phyloP scores from a whole-genome alignment of 2,329 filamentous ascomycete species.

The Rhynchosporium secalis region DNA sequence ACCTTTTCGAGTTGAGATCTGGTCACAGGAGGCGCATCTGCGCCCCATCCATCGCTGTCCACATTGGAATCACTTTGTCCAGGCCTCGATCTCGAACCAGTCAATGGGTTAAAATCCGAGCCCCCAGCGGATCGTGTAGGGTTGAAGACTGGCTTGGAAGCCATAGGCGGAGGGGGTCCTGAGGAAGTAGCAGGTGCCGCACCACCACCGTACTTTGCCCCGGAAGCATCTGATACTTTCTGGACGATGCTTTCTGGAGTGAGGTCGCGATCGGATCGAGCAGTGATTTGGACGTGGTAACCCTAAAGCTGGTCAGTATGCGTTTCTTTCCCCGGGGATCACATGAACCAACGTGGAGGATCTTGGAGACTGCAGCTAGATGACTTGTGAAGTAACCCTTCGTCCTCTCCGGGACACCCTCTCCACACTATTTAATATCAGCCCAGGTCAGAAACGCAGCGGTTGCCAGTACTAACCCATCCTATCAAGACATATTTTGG shows the following conservation, averaged over 20 bases:
- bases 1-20: slow-evolving; percentile 90
- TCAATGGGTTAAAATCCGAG: slow-evolving; percentile 63
- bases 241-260: slow-evolving; percentile 85
- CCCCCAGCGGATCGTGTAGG: slow-evolving; percentile 60
- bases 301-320: slow-evolving; percentile 50
- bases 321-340: background rate
- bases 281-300: slow-evolving; percentile 97
- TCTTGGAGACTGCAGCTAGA: slow-evolving; percentile 81
- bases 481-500: slow-evolving; percentile 93
- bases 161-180: slow-evolving; percentile 58
- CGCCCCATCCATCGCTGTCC: slow-evolving; percentile 90
- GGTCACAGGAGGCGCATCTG: slow-evolving; percentile 87
- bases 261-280: slow-evolving; percentile 85
- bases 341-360: slow-evolving; percentile 68
- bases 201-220: slow-evolving; percentile 84
- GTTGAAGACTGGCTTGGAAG: slow-evolving; percentile 90
- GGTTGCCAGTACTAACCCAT: slow-evolving; percentile 57
- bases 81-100: slow-evolving; percentile 62
- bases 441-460: slow-evolving; percentile 15
- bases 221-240: slow-evolving; percentile 92
- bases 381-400: slow-evolving; percentile 99
- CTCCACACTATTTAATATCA: slow-evolving; percentile 68
- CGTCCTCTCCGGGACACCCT: slow-evolving; percentile 95
- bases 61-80: slow-evolving; percentile 54
- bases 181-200: slow-evolving; percentile 54